Conservation (phyloP, 2,329 filamentous ascomycete genomes). For the Stagonosporopsis rhizophila region DNA sequence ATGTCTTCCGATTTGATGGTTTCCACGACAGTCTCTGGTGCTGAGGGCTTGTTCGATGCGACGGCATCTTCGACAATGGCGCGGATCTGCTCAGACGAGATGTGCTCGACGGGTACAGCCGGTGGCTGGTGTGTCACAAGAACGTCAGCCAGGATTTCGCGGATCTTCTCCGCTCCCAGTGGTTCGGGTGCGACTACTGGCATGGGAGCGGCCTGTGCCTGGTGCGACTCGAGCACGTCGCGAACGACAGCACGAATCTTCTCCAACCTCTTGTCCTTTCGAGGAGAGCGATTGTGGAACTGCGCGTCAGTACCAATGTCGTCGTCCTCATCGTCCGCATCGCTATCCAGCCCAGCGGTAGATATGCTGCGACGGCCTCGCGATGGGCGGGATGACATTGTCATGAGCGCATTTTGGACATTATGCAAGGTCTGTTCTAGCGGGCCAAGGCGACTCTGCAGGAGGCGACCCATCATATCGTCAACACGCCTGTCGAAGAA, state of each 20-base stretch:
- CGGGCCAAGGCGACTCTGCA: conserved; percentile 79
- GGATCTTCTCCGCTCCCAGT: conserved; percentile 73
- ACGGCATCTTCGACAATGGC: conserved; percentile 69
- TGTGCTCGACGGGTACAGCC: conserved; percentile 33
- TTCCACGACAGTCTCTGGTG: conserved; percentile 25
- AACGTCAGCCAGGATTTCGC: conserved; percentile 65
- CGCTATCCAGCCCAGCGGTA: conserved; percentile 75
- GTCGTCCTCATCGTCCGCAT: conserved; percentile 94
- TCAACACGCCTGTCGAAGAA: conserved; percentile 95
- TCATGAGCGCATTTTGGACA: conserved; percentile 74
- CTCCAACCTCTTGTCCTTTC: conserved; percentile 79
- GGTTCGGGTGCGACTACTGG: conserved; percentile 38
- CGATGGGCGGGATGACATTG: conserved; percentile 58
- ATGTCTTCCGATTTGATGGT: conserved; percentile 40
- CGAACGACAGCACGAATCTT: conserved; percentile 70
- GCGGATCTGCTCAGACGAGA: conserved; percentile 74
- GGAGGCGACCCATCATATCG: conserved; percentile 77
- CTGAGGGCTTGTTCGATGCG: conserved; percentile 48
- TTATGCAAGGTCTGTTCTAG: conserved; percentile 78
- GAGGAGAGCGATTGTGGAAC: conserved; percentile 77
- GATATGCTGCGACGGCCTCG: conserved; percentile 72
- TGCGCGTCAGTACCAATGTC: conserved; percentile 60
- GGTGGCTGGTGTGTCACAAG: conserved; percentile 58
- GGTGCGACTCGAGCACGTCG: conserved; percentile 66
- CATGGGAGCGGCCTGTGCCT: conserved; percentile 42